Evolutionary conservation across 108 stramenopile species (phyloP).

Genomic region (Fistulifera pelliculosa): DNA sequence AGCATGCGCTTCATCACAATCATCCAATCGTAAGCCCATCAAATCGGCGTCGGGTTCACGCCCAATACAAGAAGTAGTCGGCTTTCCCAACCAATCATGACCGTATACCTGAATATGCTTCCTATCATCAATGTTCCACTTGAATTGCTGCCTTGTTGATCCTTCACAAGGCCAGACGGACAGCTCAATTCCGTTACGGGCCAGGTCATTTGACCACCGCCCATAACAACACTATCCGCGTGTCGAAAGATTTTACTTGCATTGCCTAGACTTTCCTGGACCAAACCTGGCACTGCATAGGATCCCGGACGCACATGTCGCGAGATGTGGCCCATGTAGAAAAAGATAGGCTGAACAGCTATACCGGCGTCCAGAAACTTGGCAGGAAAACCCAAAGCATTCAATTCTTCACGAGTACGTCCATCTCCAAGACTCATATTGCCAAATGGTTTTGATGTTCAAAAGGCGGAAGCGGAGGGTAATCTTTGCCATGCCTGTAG

Average conservation of each 20-base stretch:
- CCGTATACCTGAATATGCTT: slow-evolving; percentile 51
- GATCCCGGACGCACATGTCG: slow-evolving; percentile 75
- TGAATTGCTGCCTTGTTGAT: slow-evolving; percentile 72
- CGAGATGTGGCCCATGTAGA: slow-evolving; percentile 80
- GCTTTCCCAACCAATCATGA: slow-evolving; percentile 69
- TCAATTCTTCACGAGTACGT: slow-evolving; percentile 67
- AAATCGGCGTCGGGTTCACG: slow-evolving; percentile 33
- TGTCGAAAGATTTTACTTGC: slow-evolving; percentile 53
- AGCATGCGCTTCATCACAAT: slow-evolving; percentile 29
- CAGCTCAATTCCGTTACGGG: slow-evolving; percentile 70
- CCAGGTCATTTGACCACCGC: slow-evolving; percentile 76
- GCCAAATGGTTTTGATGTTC: slow-evolving; percentile 51
- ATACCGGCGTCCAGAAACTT: slow-evolving; percentile 62
- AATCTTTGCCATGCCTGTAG: slow-evolving; percentile 23
- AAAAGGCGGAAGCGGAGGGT: slow-evolving; percentile 49
- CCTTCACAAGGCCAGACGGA: slow-evolving; percentile 86
- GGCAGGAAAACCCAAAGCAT: slow-evolving; percentile 68
- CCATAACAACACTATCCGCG: slow-evolving; percentile 48
- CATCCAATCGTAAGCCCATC: slow-evolving; percentile 33
- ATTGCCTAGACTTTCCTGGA: slow-evolving; percentile 28
- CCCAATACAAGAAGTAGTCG: slow-evolving; percentile 56
- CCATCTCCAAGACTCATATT: slow-evolving; percentile 44
- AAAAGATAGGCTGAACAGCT: slow-evolving; percentile 75
- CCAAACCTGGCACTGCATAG: slow-evolving; percentile 45
- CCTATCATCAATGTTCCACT: slow-evolving; percentile 29